phyloP scores from a whole-genome alignment of 805 yeast genomes.

The Sungouiella blattae region DNA sequence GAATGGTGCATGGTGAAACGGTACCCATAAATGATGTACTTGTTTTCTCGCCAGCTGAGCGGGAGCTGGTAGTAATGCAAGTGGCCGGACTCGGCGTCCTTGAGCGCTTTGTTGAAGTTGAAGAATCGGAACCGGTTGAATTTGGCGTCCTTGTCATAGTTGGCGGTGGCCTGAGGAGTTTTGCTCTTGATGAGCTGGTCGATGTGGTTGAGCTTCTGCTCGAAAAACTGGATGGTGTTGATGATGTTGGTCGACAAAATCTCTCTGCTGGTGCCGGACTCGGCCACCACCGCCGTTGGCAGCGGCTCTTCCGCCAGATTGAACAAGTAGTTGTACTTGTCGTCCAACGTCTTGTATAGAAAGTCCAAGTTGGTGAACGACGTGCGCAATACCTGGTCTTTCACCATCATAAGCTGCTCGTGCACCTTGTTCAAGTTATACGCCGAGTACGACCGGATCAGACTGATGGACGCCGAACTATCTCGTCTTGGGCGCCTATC shows the following conservation, averaged over 20 bases:
- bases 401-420: conserved; percentile 32
- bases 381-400: conserved; percentile 33
- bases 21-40: conserved; percentile 80
- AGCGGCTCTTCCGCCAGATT: conserved; percentile 15
- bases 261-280: conserved; percentile 19
- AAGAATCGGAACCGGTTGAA: conserved; percentile 32
- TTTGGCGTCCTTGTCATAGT: conserved; percentile 25
- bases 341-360: conserved; percentile 37
- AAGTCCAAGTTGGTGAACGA: conserved; percentile 38
- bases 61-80: conserved; percentile 87
- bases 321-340: conserved; percentile 38
- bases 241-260: conserved; percentile 35
- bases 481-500: too few species aligned
- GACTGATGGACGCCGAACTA: background rate
- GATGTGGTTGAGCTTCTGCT: conserved; percentile 36
- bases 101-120: conserved; percentile 39
- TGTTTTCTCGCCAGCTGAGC: conserved; percentile 89
- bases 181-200: conserved; percentile 34
- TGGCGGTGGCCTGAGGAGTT: conserved; percentile 27
- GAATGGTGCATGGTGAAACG: conserved; percentile 67
- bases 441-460: background rate
- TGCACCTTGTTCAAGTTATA: conserved; percentile 30
- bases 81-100: conserved; percentile 20
- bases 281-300: conserved; percentile 3
- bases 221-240: conserved; percentile 40